Percentiles rank a stretch among this genome's conserved stretches.
These are phyloP conservation scores for Pterocarpus santalinus DNA, from an alignment of 306 rosid genomes.

Conservation along the genomic window DNA sequence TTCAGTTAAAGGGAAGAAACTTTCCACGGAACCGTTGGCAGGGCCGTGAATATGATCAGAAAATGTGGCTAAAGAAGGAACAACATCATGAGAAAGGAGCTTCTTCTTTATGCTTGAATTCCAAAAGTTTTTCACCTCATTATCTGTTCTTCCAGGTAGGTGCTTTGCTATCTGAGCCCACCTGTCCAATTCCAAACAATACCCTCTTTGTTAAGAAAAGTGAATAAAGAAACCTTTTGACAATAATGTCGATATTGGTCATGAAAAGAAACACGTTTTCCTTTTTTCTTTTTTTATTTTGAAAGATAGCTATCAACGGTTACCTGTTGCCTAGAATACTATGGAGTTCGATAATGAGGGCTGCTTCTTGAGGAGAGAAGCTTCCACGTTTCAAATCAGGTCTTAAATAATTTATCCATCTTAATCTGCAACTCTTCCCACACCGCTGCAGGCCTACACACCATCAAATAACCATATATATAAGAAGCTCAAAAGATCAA, in stretches of 20 bases:
- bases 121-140: constrained; percentile 99
- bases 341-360: constrained; percentile 91
- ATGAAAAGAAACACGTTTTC: background rate
- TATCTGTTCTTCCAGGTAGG: constrained; percentile 98
- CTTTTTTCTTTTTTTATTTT: too few relatives aligned
- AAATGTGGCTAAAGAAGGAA: constrained; percentile 62
- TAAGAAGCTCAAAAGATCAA: background rate
- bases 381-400: constrained; percentile 98
- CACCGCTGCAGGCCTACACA: constrained; percentile 81
- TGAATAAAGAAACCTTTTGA: constrained; percentile 38
- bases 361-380: constrained; percentile 93
- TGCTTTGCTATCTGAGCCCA: constrained; percentile 99
- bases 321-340: constrained; percentile 94
- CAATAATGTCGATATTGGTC: constrained; percentile 11
- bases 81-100: constrained; percentile 68
- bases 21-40: constrained; percentile 48
- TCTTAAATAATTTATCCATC: constrained; percentile 97
- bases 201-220: constrained; percentile 29
- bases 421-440: constrained; percentile 93
- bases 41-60: constrained; percentile 64
- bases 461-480: background rate
- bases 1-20: constrained; percentile 65
- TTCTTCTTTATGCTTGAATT: constrained; percentile 97
- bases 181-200: constrained; percentile 49
- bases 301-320: constrained; percentile 18